phyloP scores from a whole-genome alignment of 495 filamentous ascomycete species.

The Aspergillus heteromorphus region DNA sequence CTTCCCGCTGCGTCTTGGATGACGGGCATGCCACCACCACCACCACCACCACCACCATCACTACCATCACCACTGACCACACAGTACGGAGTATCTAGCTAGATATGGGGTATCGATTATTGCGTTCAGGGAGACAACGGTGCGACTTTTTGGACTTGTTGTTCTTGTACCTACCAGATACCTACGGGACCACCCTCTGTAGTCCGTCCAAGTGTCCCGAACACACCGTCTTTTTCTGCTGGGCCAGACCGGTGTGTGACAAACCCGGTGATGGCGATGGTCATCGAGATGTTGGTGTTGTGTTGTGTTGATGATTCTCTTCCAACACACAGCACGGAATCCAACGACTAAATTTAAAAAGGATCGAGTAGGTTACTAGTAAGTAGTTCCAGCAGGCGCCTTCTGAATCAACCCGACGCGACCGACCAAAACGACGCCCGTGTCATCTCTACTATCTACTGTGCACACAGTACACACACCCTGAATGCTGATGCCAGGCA shows the following conservation, averaged over 20 bases:
- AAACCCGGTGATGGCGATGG: neutral
- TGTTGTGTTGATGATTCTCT: neutral
- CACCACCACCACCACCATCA: too few relatives aligned
- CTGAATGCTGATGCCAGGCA: too few relatives aligned
- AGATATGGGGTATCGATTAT: too few relatives aligned
- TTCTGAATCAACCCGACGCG: neutral
- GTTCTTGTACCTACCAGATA: too few relatives aligned
- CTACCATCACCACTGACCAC: neutral
- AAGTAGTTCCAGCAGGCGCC: neutral
- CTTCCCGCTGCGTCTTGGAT: neutral
- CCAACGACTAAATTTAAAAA: neutral
- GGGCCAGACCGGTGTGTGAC: neutral
- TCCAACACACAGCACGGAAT: neutral
- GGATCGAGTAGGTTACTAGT: too few relatives aligned
- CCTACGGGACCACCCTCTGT: too few relatives aligned
- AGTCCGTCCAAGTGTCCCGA: neutral
- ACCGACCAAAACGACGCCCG: neutral
- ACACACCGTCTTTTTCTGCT: neutral
- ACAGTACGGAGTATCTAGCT: neutral
- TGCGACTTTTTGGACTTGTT: neutral
- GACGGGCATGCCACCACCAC: neutral
- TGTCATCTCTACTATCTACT: too few relatives aligned
- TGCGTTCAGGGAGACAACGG: neutral
- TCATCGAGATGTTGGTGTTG: too few relatives aligned
- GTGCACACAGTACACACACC: too few relatives aligned